Evolutionary conservation across 192 early-diverging fungal species (phyloP).

Genomic region (Phlyctochytrium bullatum): DNA sequence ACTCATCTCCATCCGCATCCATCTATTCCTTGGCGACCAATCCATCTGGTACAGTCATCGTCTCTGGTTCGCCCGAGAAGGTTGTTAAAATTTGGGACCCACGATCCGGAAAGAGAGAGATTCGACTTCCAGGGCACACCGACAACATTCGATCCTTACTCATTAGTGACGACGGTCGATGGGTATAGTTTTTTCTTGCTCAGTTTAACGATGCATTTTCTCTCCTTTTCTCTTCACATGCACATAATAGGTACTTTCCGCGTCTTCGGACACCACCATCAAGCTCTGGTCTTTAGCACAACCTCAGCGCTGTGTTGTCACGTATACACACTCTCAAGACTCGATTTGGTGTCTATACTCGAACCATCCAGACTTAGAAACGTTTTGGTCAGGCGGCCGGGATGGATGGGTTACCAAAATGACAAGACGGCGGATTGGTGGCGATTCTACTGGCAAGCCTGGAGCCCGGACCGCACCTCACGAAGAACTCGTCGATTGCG

Average conservation of each 20-base stretch:
- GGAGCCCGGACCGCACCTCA: conserved; percentile 12
- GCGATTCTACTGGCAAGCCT: conserved; percentile 18
- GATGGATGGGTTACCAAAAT: conserved; percentile 92
- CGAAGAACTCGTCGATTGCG: conserved; percentile 65
- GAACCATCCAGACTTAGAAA: conserved; percentile 78
- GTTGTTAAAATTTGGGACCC: conserved; percentile 90
- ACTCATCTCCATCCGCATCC: conserved; percentile 60
- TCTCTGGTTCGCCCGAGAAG: conserved; percentile 92
- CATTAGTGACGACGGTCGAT: conserved; percentile 82
- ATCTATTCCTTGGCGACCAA: conserved; percentile 89
- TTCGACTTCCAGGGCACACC: conserved; percentile 87
- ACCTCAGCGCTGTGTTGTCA: conserved; percentile 81
- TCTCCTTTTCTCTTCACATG: neutral
- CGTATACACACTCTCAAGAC: conserved; percentile 82
- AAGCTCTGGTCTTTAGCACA: conserved; percentile 93
- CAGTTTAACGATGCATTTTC: conserved; percentile 1
- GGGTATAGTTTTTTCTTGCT: conserved; percentile 40
- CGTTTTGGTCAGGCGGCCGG: conserved; percentile 88
- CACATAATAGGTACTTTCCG: conserved; percentile 81
- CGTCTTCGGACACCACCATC: conserved; percentile 91
- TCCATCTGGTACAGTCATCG: conserved; percentile 72
- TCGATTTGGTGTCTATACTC: conserved; percentile 91
- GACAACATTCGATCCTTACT: conserved; percentile 90
- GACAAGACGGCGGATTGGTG: conserved; percentile 29
- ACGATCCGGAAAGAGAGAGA: conserved; percentile 65